Conservation (phyloP, 2,329 filamentous ascomycete genomes). For the Calonectria ilicicola region DNA sequence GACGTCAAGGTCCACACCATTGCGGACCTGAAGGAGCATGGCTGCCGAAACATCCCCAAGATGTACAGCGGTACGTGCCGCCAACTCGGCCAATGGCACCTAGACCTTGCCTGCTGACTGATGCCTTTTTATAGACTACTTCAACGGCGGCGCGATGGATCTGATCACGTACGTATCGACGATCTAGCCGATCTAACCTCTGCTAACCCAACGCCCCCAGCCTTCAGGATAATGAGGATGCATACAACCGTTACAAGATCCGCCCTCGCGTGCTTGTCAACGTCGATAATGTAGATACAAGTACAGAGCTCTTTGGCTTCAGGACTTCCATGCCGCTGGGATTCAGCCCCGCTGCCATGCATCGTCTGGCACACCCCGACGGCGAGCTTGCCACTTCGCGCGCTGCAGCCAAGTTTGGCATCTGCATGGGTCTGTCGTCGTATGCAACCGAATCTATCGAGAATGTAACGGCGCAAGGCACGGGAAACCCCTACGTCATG, state of each 20-base stretch:
- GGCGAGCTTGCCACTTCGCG: slow-evolving; percentile 63
- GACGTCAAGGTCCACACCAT: slow-evolving; percentile 34
- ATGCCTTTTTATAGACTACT: slow-evolving; percentile 57
- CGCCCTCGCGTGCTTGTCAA: slow-evolving; percentile 49
- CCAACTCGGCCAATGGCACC: background rate
- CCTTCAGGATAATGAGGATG: slow-evolving; percentile 64
- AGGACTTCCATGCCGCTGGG: slow-evolving; percentile 61
- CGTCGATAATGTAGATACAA: slow-evolving; percentile 37
- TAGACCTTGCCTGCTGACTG: background rate
- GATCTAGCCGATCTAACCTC: background rate
- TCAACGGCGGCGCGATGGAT: slow-evolving; percentile 69
- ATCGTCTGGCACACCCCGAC: slow-evolving; percentile 64
- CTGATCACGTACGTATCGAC: slow-evolving; percentile 37
- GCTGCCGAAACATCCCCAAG: slow-evolving; percentile 30
- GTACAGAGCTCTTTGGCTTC: slow-evolving; percentile 35
- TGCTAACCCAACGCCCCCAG: slow-evolving; percentile 43
- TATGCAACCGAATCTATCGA: slow-evolving; percentile 40
- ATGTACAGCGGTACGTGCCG: slow-evolving; percentile 31
- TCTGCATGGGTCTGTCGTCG: slow-evolving; percentile 45
- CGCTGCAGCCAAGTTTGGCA: slow-evolving; percentile 45
- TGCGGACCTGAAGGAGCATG: slow-evolving; percentile 32
- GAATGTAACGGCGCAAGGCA: slow-evolving; percentile 34
- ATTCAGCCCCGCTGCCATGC: slow-evolving; percentile 67
- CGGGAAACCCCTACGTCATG: slow-evolving; percentile 38
- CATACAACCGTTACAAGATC: slow-evolving; percentile 63